A percentile compares a stretch with the other conserved stretches of the same genome.
phyloP scores from a whole-genome alignment of 2,329 filamentous ascomycete genomes.

The Verruconis gallopava region DNA sequence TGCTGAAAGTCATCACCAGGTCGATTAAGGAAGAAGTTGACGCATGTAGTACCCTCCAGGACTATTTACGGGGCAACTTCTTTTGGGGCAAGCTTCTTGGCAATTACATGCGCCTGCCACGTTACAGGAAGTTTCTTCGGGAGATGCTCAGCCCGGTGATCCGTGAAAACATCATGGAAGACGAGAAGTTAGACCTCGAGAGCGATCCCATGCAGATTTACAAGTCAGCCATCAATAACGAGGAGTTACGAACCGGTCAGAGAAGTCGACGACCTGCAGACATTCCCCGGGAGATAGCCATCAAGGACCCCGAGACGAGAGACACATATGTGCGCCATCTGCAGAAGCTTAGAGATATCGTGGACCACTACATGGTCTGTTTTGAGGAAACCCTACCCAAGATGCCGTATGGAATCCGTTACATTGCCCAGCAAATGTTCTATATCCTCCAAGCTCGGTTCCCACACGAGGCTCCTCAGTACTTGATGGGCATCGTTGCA shows the following conservation, averaged over 20 bases:
- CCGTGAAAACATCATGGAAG: constrained; percentile 84
- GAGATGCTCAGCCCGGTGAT: constrained; percentile 76
- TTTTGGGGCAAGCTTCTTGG: constrained; percentile 83
- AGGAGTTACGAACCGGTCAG: constrained; percentile 82
- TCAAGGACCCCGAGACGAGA: constrained; percentile 85
- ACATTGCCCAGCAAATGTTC: constrained; percentile 75
- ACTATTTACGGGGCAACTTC: constrained; percentile 78
- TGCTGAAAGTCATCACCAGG: constrained; percentile 73
- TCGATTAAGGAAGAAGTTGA: constrained; percentile 82
- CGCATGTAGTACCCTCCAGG: constrained; percentile 57
- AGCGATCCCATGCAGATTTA: constrained; percentile 98
- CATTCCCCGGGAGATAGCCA: constrained; percentile 83
- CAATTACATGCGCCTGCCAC: constrained; percentile 81
- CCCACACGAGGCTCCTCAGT: constrained; percentile 61
- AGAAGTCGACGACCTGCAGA: constrained; percentile 71
- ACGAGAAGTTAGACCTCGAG: constrained; percentile 80
- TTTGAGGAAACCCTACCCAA: constrained; percentile 73
- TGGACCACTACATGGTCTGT: constrained; percentile 73
- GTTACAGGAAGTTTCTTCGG: constrained; percentile 83
- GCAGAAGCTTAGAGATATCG: constrained; percentile 85
- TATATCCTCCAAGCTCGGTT: constrained; percentile 66
- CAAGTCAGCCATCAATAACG: constrained; percentile 87
- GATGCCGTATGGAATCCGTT: constrained; percentile 88
- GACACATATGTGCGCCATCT: constrained; percentile 89
- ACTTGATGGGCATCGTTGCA: constrained; percentile 69